These are phyloP conservation scores for Pseudocercospora crystallina DNA, from an alignment of 2,329 filamentous ascomycete genomes.

Conservation along the genomic window DNA sequence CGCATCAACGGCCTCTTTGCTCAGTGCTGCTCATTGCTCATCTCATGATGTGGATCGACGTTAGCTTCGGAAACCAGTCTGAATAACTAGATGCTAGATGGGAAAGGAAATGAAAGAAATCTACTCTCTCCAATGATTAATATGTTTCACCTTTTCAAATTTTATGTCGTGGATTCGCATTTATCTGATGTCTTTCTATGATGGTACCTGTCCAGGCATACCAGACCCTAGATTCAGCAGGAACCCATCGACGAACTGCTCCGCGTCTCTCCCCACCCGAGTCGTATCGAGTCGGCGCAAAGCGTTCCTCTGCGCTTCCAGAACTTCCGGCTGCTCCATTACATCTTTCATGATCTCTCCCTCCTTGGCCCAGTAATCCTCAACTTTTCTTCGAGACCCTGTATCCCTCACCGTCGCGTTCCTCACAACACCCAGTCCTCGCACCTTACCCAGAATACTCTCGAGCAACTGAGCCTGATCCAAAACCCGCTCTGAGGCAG, in stretches of 20 bases:
- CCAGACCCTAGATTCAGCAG: too few species aligned
- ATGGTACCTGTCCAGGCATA: too few species aligned
- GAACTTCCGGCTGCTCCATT: slow-evolving; percentile 75
- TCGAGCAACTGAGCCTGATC: slow-evolving; percentile 57
- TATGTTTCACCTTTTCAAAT: not conserved
- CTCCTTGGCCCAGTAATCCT: slow-evolving; percentile 80
- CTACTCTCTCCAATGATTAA: slow-evolving; percentile 13
- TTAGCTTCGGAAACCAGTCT: slow-evolving; percentile 3
- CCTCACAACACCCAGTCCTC: slow-evolving; percentile 70
- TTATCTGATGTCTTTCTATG: not conserved
- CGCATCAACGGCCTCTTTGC: too few species aligned
- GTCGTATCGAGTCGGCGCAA: slow-evolving; percentile 64
- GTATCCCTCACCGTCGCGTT: slow-evolving; percentile 78
- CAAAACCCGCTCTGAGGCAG: slow-evolving; percentile 67
- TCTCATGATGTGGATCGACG: too few species aligned
- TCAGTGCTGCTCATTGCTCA: too few species aligned
- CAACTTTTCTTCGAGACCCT: slow-evolving; percentile 63
- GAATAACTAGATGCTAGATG: slow-evolving; percentile 17
- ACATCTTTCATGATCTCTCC: slow-evolving; percentile 68
- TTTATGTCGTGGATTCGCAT: not conserved
- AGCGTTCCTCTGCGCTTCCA: slow-evolving; percentile 69
- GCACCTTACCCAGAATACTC: slow-evolving; percentile 64
- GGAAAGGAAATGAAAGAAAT: slow-evolving; percentile 13
- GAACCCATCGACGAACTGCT: slow-evolving; percentile 51
- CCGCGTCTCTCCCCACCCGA: slow-evolving; percentile 63